Evolutionary conservation across 2,329 filamentous ascomycete genomes (phyloP).

Genomic region (Trichoderma polysporum): DNA sequence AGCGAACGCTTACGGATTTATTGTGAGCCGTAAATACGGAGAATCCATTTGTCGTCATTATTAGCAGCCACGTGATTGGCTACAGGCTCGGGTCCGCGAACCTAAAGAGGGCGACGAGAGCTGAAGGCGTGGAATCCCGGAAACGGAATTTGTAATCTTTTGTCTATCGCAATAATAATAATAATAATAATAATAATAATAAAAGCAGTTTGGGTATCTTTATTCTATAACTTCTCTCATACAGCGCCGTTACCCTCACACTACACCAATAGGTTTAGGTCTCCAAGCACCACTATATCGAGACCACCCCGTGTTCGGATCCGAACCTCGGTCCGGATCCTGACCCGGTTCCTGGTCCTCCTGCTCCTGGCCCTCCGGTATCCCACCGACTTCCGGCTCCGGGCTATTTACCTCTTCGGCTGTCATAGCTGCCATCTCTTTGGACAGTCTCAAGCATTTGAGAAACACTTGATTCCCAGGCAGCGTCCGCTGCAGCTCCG

Average conservation of each 20-base stretch:
- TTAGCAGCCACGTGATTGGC: slow-evolving; percentile 21
- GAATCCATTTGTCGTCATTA: neutral
- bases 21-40: slow-evolving; percentile 5
- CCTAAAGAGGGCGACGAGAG: slow-evolving; percentile 14
- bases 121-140: neutral
- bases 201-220: slow-evolving; percentile 5
- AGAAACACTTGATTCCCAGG: slow-evolving; percentile 46
- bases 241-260: slow-evolving; percentile 32
- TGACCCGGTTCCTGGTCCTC: neutral
- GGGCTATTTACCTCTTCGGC: slow-evolving; percentile 20
- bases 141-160: neutral
- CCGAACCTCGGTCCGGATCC: slow-evolving; percentile 12
- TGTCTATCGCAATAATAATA: neutral
- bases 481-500: slow-evolving; percentile 40
- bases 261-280: slow-evolving; percentile 57
- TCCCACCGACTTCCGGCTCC: slow-evolving; percentile 20
- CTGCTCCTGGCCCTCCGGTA: neutral
- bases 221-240: neutral
- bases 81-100: neutral
- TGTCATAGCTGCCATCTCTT: slow-evolving; percentile 36
- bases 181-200: neutral
- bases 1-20: neutral
- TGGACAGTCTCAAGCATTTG: slow-evolving; percentile 45
- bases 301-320: slow-evolving; percentile 43
- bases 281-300: slow-evolving; percentile 54